These are phyloP conservation scores for Microdochium paspali DNA, from an alignment of 2,329 filamentous ascomycete species.

Conservation along the genomic window DNA sequence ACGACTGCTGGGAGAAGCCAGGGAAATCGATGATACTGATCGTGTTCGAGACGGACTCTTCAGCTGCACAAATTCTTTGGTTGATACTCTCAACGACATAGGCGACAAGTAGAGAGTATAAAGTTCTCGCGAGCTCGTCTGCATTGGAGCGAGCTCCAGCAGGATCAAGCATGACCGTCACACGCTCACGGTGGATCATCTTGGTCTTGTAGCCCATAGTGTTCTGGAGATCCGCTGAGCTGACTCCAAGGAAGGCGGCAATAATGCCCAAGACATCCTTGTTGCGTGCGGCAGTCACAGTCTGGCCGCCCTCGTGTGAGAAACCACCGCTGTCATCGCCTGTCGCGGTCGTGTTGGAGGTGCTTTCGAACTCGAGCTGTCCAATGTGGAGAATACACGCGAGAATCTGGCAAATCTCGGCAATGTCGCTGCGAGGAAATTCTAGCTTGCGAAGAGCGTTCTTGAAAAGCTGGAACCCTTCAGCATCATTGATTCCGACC, in stretches of 20 bases:
- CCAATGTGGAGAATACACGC: slow-evolving; percentile 95
- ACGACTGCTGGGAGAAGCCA: slow-evolving; percentile 76
- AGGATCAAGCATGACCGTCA: slow-evolving; percentile 97
- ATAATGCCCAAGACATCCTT: slow-evolving; percentile 80
- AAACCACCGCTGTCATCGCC: slow-evolving; percentile 93
- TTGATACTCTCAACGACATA: slow-evolving; percentile 93
- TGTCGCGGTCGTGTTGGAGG: slow-evolving; percentile 66
- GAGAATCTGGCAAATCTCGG: slow-evolving; percentile 91
- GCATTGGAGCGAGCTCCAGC: slow-evolving; percentile 83
- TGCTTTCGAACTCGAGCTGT: slow-evolving; percentile 85
- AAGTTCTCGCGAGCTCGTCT: slow-evolving; percentile 83
- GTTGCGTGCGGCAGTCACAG: slow-evolving; percentile 81
- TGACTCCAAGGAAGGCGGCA: slow-evolving; percentile 89
- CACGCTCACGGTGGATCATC: slow-evolving; percentile 88
- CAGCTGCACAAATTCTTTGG: slow-evolving; percentile 74
- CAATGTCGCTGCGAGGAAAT: slow-evolving; percentile 87
- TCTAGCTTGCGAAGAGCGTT: slow-evolving; percentile 89
- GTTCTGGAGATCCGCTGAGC: slow-evolving; percentile 69
- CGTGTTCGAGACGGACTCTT: slow-evolving; percentile 86
- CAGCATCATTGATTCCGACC: slow-evolving; percentile 89
- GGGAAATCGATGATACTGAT: slow-evolving; percentile 95
- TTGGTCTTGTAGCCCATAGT: slow-evolving; percentile 94
- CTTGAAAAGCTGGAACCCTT: slow-evolving; percentile 97
- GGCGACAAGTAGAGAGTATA: slow-evolving; percentile 89
- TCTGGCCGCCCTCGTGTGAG: slow-evolving; percentile 87